These are phyloP conservation scores for Paramecium sonneborni DNA, from an alignment of 73 alveolate species.

Conservation along the genomic window DNA sequence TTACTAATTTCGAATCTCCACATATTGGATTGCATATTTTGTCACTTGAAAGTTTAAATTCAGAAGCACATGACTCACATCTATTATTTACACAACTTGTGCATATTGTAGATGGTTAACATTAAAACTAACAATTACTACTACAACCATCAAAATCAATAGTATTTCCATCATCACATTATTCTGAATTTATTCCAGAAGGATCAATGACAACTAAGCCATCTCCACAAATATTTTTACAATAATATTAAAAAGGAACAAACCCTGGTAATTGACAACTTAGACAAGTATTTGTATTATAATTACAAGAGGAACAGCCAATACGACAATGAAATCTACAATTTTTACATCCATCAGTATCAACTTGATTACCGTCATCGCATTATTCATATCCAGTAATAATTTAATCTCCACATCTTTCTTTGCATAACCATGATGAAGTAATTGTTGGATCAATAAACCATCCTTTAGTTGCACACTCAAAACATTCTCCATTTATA, in stretches of 20 bases:
- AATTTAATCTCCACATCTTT: background rate
- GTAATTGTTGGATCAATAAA: background rate
- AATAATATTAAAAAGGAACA: background rate
- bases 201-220: background rate
- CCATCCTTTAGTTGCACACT: background rate
- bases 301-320: background rate
- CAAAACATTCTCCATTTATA: background rate
- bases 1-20: background rate
- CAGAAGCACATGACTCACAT: background rate
- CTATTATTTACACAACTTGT: background rate
- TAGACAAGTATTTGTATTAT: background rate
- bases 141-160: background rate
- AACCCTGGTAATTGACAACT: background rate
- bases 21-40: background rate
- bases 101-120: background rate
- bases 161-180: constrained; percentile 52
- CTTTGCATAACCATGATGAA: background rate
- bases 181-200: background rate
- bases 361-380: background rate
- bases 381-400: background rate
- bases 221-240: constrained; percentile 13
- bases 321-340: background rate
- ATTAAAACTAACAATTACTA: background rate
- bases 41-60: background rate
- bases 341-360: background rate